phyloP scores from a whole-genome alignment of 202 grass and related monocot species.

The Eragrostis tef region DNA sequence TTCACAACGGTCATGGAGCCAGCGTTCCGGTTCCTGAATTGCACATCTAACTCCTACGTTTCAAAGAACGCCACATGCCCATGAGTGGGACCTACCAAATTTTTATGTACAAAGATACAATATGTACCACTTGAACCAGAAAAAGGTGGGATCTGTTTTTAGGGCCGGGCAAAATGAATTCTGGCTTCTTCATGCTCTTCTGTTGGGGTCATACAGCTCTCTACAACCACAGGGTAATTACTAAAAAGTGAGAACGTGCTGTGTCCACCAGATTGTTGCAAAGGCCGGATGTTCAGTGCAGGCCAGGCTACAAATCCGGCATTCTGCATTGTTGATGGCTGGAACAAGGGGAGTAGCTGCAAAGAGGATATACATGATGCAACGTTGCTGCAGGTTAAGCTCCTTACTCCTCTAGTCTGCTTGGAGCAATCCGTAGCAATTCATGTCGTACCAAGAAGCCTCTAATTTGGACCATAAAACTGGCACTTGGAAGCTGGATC shows the following conservation, averaged over 20 bases:
- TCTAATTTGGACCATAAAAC: constrained; percentile 16
- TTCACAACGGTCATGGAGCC: not conserved
- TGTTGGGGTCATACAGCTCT: constrained; percentile 9
- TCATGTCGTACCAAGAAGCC: no score
- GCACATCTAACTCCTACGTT: constrained; percentile 10
- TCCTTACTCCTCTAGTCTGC: constrained; percentile 23
- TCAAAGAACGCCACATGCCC: constrained; percentile 5
- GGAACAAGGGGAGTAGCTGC: constrained; percentile 28
- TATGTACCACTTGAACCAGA: constrained; percentile 30
- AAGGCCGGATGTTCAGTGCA: constrained; percentile 3
- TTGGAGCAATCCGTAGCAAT: constrained; percentile 34
- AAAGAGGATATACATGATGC: constrained; percentile 17
- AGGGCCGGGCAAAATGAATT: not conserved
- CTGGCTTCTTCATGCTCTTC: not conserved
- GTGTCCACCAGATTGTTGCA: constrained; percentile 9
- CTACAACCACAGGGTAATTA: not conserved
- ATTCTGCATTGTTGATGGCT: constrained; percentile 26
- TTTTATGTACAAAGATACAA: constrained; percentile 25
- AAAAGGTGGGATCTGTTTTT: not conserved
- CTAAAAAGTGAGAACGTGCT: not conserved
- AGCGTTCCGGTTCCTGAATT: constrained; percentile 5
- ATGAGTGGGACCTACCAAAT: constrained; percentile 15
- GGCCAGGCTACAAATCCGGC: constrained; percentile 18
- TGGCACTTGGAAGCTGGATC: constrained; percentile 32
- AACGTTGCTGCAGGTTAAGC: not conserved